Base-by-base conservation (phyloP, 1,284 basidiomycete genomes). In the Cryptococcus wingfieldii region DNA sequence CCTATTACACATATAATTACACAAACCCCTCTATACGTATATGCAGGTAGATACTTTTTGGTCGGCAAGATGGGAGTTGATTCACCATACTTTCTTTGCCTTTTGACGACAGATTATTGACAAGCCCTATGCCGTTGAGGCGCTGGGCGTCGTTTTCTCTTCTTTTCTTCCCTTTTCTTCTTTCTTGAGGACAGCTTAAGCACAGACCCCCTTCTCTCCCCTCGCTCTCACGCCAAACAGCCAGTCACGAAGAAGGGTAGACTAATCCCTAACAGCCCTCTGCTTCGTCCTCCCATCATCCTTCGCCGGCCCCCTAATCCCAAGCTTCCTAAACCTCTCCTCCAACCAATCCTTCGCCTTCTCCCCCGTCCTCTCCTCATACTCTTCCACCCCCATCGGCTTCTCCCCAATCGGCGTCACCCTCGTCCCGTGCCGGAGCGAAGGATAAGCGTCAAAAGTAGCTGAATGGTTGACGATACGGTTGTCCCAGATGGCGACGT, bases 391-490 rank as follows among this genome's bases (percentile, higher is more conserved):
- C 0, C 85, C 87, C 19, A 80, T 79, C 2, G 89, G 89, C 55
- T 81, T 81, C 73, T 90, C 87, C 25, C 84, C 89, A 62, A 86
- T 87, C 48, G 88, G 88, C 2, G 89, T 90, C n/a, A 85, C 85
- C 50, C 89, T 83, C 46, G 90, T 78, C 8, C 87, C 88, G 68
- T 90, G 88, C 50, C 89, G 82, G 46, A 80, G 83, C 4, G 69
- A 68, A 2, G 71, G 71, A 47, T 69, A 71, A 37, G 71, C 69
- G 51, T 74, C 72, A 53, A 74, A 71, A 5, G 83, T 88, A 10
- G 87, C 88, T 9, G 84, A 83, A 67, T 90, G 88, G 25, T 82
- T 87, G 45, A 85, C 83, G 58, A 88, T 71, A 23, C 75, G 56
- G 60, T 77, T 77, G 54, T 77, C 73, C 75, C 75, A 77, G 45